Percentiles rank a stretch among this genome's conserved stretches.
phyloP scores from a whole-genome alignment of 805 yeast genomes.

The Tetrapisispora fleetii region DNA sequence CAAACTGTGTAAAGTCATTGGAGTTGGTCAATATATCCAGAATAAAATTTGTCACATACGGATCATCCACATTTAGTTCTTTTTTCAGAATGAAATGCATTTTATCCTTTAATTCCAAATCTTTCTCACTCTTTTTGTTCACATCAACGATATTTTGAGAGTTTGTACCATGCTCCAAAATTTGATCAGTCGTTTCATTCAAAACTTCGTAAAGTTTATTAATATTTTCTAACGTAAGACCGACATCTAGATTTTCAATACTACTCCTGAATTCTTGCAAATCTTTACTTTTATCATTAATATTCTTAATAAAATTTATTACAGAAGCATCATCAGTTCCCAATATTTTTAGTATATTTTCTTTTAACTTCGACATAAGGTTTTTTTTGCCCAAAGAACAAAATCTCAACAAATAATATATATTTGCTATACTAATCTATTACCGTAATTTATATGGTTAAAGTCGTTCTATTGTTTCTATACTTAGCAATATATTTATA shows the following conservation, averaged over 20 bases:
- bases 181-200: background rate
- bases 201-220: conserved; percentile 7
- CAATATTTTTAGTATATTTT: conserved; percentile 14
- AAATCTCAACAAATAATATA: too few species aligned
- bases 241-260: conserved; percentile 37
- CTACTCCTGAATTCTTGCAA: conserved; percentile 29
- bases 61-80: conserved; percentile 12
- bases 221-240: conserved; percentile 16
- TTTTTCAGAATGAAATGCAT: conserved; percentile 8
- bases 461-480: too few species aligned
- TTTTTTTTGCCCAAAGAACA: background rate
- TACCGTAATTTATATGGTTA: too few species aligned
- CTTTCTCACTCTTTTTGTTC: background rate
- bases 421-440: too few species aligned
- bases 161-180: too few species aligned
- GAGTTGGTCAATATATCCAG: conserved; percentile 11
- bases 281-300: conserved; percentile 28
- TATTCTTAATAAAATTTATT: conserved; percentile 37
- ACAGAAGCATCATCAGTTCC: conserved; percentile 36
- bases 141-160: background rate
- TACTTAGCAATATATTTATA: too few species aligned
- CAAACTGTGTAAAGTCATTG: conserved; percentile 6
- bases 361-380: conserved; percentile 6
- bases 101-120: background rate
- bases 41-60: conserved; percentile 18